A percentile compares a stretch with the other conserved stretches of the same genome.
Conservation (phyloP, 495 filamentous ascomycete genomes). For the Symbiotaphrina buchneri region DNA sequence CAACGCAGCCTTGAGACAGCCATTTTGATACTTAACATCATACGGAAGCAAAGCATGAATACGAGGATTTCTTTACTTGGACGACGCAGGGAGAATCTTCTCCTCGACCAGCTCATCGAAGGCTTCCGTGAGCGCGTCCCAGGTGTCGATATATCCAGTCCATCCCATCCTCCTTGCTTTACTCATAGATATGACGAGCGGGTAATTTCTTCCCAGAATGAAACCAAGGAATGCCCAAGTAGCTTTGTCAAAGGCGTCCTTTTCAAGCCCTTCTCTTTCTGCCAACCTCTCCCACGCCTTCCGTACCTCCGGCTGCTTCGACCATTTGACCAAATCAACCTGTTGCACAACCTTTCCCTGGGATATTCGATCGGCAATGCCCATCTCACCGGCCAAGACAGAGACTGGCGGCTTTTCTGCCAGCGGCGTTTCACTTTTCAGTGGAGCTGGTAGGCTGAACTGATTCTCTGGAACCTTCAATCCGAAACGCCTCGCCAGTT, state of each 20-base stretch:
- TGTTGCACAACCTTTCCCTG: slow-evolving; percentile 16
- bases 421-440: slow-evolving; percentile 10
- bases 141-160: slow-evolving; percentile 26
- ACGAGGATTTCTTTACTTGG: too few relatives aligned
- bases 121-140: slow-evolving; percentile 22
- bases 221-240: slow-evolving; percentile 30
- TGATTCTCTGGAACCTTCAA: slow-evolving; percentile 20
- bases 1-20: too few relatives aligned
- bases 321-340: slow-evolving; percentile 29
- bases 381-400: slow-evolving; percentile 15
- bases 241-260: slow-evolving; percentile 18
- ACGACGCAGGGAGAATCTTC: slow-evolving; percentile 14
- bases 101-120: slow-evolving; percentile 22
- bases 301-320: slow-evolving; percentile 23
- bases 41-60: too few relatives aligned
- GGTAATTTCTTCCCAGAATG: slow-evolving; percentile 24
- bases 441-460: slow-evolving; percentile 13
- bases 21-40: too few relatives aligned
- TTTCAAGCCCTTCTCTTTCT: slow-evolving; percentile 14
- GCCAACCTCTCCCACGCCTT: slow-evolving; percentile 20
- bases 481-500: slow-evolving; percentile 20
- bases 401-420: slow-evolving; percentile 18
- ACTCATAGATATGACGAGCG: slow-evolving; percentile 27
- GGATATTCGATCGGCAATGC: slow-evolving; percentile 14
- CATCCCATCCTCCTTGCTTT: slow-evolving; percentile 30